These are phyloP conservation scores for Cichorium intybus DNA, from an alignment of 140 eudicot genomes.

Conservation along the genomic window DNA sequence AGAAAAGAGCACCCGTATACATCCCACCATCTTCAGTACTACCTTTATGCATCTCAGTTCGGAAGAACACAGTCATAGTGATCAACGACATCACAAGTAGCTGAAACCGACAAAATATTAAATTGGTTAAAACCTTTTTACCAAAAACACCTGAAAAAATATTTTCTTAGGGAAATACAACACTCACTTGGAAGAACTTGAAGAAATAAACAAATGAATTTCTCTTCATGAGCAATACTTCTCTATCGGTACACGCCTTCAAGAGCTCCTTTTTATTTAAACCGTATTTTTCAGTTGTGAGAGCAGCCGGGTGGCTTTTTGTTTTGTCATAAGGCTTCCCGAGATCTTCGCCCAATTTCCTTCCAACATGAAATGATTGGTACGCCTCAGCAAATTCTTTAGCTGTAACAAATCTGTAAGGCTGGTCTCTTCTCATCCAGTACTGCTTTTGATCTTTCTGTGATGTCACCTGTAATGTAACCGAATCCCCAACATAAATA, in stretches of 20 bases:
- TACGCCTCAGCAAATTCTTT: slow-evolving; percentile 43
- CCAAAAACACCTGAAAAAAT: not conserved
- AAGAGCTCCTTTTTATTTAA: slow-evolving; percentile 34
- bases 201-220: slow-evolving; percentile 44
- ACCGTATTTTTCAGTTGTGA: slow-evolving; percentile 43
- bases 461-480: slow-evolving; percentile 49
- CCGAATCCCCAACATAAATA: not conserved
- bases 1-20: slow-evolving; percentile 54
- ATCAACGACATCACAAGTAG: slow-evolving; percentile 29
- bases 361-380: slow-evolving; percentile 43
- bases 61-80: slow-evolving; percentile 54
- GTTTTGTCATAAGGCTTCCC: slow-evolving; percentile 37
- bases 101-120: slow-evolving; percentile 24
- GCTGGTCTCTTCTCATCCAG: slow-evolving; percentile 34
- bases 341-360: slow-evolving; percentile 29
- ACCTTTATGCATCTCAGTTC: slow-evolving; percentile 55
- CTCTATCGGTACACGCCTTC: slow-evolving; percentile 45
- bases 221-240: slow-evolving; percentile 46
- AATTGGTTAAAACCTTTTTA: not conserved
- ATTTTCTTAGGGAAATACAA: not conserved
- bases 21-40: slow-evolving; percentile 42
- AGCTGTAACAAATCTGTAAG: slow-evolving; percentile 38
- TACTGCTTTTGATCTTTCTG: slow-evolving; percentile 47
- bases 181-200: slow-evolving; percentile 41
- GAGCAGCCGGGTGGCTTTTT: slow-evolving; percentile 59